Conservation (phyloP, 1,139 yeast species). For the Debaryomyces psychrophilus region DNA sequence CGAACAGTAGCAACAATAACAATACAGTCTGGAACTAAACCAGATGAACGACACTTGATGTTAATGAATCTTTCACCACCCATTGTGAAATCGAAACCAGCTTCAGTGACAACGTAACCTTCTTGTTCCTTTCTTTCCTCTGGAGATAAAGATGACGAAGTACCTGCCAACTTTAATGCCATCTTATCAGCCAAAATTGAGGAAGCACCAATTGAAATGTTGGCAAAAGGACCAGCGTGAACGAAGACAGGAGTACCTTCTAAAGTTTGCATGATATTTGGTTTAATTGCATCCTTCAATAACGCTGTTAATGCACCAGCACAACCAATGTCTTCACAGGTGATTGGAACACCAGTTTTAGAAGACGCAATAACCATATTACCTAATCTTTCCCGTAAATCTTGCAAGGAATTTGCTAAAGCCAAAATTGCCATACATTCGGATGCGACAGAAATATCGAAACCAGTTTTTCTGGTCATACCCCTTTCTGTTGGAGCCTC, state of each 20-base stretch:
- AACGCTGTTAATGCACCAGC: constrained; percentile 97
- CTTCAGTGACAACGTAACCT: constrained; percentile 95
- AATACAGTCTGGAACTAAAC: constrained; percentile 86
- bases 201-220: constrained; percentile 94
- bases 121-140: constrained; percentile 62
- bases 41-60: constrained; percentile 94
- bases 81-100: constrained; percentile 99
- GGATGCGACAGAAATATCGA: constrained; percentile 95
- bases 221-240: constrained; percentile 99
- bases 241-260: constrained; percentile 99
- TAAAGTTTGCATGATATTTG: constrained; percentile 95
- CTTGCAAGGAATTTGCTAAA: constrained; percentile 77
- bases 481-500: constrained; percentile 96
- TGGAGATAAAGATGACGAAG: constrained; percentile 48
- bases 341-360: constrained; percentile 81
- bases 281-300: constrained; percentile 95
- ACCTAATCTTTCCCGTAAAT: constrained; percentile 90
- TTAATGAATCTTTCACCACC: constrained; percentile 98
- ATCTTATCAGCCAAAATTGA: constrained; percentile 94
- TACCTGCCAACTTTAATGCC: constrained; percentile 92
- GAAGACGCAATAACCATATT: constrained; percentile 88
- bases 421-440: constrained; percentile 98
- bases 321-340: constrained; percentile 95
- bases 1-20: constrained; percentile 97
- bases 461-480: constrained; percentile 84